Percentiles rank a stretch among this genome's conserved stretches.
Evolutionary conservation across 1,284 basidiomycete genomes (phyloP).

Genomic region (Sanghuangporus weigelae): DNA sequence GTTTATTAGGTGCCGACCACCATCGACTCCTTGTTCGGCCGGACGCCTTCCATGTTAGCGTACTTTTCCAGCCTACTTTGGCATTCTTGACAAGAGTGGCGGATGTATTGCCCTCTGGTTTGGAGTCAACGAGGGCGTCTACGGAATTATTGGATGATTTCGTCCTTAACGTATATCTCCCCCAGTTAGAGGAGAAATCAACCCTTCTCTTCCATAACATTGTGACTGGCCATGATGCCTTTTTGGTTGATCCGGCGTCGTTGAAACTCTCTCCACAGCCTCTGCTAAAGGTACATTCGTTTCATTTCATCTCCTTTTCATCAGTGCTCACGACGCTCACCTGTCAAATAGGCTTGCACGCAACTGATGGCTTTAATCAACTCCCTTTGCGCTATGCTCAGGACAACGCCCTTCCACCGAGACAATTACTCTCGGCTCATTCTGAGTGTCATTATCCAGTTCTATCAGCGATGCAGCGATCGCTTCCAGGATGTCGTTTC

Average conservation of each 20-base stretch:
- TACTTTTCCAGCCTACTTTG: slow-evolving; percentile 91
- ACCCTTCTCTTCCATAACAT: slow-evolving; percentile 83
- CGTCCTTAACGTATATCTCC: slow-evolving; percentile 88
- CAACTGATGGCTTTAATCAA: slow-evolving; percentile 90
- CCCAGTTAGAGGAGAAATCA: slow-evolving; percentile 94
- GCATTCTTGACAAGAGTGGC: slow-evolving; percentile 76
- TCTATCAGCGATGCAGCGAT: slow-evolving; percentile 91
- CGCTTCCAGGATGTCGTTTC: slow-evolving; percentile 76
- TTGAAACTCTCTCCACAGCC: slow-evolving; percentile 61
- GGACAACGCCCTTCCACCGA: slow-evolving; percentile 91
- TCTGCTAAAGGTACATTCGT: slow-evolving; percentile 63
- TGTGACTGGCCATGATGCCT: slow-evolving; percentile 83
- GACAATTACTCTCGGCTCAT: slow-evolving; percentile 94
- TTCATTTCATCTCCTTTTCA: neutral
- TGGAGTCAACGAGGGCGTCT: slow-evolving; percentile 67
- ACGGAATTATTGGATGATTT: slow-evolving; percentile 88
- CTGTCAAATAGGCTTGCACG: slow-evolving; percentile 62
- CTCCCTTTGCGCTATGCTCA: slow-evolving; percentile 88
- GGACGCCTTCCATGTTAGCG: slow-evolving; percentile 92
- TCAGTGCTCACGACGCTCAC: neutral
- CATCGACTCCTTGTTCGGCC: slow-evolving; percentile 86
- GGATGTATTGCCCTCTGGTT: slow-evolving; percentile 68
- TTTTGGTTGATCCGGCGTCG: slow-evolving; percentile 70
- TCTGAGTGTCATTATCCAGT: slow-evolving; percentile 93
- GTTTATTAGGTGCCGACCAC: slow-evolving; percentile 63